Evolutionary conservation across 2,329 filamentous ascomycete genomes (phyloP), one percentile per base, ranked within the genome.

Genomic region (Ophiostoma sp.): DNA sequence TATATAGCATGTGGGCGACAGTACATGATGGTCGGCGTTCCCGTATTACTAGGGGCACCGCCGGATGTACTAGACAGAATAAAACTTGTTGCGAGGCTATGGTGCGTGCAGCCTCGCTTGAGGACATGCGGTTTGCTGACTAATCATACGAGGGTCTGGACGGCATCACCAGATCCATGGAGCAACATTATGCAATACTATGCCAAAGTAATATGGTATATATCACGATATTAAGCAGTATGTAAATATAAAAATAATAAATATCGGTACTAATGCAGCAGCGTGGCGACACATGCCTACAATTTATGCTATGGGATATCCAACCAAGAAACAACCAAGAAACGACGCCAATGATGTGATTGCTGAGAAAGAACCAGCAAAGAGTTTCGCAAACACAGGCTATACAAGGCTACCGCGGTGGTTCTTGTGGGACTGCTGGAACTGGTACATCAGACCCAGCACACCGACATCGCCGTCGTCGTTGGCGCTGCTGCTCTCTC

Each of bases 371-470:
- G 8, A 39, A 35, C 48, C 65, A 68, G 13, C 5, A 27, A 13
- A n/a, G 4, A 39, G 15, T 15, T 0, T 11, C 6, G n/a, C 17
- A 3, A 35, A 15, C 5, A 17, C 2, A 62, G 6, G 0, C 65
- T 67, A 67, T 23, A 67, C 65, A 20, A 67, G 39, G 6, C 36
- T 48, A 1, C 65, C 65, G 69, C 83, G 78, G 48, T 84, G 81
- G 64, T 83, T 82, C 74, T 85, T 80, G 73, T 87, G 84, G 31
- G 84, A 83, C 76, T 87, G 84, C 74, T 85, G 85, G 71, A 88
- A 82, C 75, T 88, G 85, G 73, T 86, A 85, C 71, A 88, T 83
- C 74, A 88, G 80, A 4, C 83, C 84, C 64, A 88, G 78, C 1
- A 88, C 85, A 1, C 86, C 86, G 1, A 83, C 81, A 17, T 86